Evolutionary conservation across 176 grass and related monocot genomes (phyloP).

Genomic region (Zoysia japonica): DNA sequence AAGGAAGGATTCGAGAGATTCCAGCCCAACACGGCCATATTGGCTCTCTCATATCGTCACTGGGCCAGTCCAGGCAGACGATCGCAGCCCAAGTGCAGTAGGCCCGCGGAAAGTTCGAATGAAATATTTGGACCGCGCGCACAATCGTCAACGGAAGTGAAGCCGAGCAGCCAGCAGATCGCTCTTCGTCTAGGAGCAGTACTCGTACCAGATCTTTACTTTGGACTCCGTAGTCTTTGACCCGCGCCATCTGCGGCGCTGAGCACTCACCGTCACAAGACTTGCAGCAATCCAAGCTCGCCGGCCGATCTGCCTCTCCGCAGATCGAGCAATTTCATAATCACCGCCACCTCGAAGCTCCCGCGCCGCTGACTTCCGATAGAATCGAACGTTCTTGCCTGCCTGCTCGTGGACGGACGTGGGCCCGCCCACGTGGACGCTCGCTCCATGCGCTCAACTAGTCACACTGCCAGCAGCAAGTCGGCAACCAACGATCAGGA

Average conservation of each 20-base stretch:
- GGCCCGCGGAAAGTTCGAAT: too few relatives aligned
- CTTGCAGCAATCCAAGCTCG: not conserved
- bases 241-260: not conserved
- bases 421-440: not conserved
- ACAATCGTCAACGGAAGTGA: too few relatives aligned
- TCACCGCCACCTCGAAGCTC: not conserved
- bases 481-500: not conserved
- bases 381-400: not conserved
- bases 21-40: too few relatives aligned
- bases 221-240: not conserved
- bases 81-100: too few relatives aligned
- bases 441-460: not conserved
- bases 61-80: too few relatives aligned
- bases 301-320: not conserved
- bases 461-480: not conserved
- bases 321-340: slow-evolving; percentile 20
- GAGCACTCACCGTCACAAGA: not conserved
- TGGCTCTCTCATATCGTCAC: too few relatives aligned
- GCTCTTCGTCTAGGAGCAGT: too few relatives aligned
- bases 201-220: too few relatives aligned
- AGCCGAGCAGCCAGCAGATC: too few relatives aligned
- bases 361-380: not conserved
- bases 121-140: too few relatives aligned
- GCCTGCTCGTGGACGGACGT: not conserved
- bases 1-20: too few relatives aligned